Evolutionary conservation across 129 eudicot species (phyloP).

Genomic region (Pittosporum tobira): DNA sequence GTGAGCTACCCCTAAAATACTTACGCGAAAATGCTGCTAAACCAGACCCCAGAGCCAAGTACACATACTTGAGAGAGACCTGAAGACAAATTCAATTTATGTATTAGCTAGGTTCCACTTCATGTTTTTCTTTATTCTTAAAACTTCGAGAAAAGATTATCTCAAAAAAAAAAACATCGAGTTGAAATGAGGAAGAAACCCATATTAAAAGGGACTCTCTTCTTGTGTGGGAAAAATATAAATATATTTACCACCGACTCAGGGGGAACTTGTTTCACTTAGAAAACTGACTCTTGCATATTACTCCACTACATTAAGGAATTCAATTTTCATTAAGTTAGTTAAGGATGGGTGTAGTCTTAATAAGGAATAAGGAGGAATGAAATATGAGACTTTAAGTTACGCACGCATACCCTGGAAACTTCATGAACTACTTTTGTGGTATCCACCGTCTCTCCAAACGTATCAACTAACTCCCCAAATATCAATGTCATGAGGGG

Average conservation of each 20-base stretch:
- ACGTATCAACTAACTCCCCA: conserved; percentile 22
- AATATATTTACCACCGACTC: no score
- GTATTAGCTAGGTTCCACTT: background rate
- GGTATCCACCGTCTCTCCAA: conserved; percentile 19
- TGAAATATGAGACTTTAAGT: background rate
- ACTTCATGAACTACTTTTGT: conserved; percentile 18
- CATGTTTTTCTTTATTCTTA: background rate
- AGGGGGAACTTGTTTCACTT: background rate
- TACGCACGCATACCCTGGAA: conserved; percentile 19
- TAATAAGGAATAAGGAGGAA: background rate
- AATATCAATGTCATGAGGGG: conserved; percentile 25
- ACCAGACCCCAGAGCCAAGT: conserved; percentile 29
- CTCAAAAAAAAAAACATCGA: background rate
- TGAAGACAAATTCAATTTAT: conserved; percentile 5
- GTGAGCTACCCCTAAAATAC: conserved; percentile 13
- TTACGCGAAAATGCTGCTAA: conserved; percentile 28
- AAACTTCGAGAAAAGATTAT: background rate
- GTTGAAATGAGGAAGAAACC: background rate
- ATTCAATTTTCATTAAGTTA: background rate
- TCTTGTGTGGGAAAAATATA: no score
- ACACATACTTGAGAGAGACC: conserved; percentile 25
- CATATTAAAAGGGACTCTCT: background rate
- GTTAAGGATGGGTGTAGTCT: background rate
- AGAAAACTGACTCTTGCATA: background rate
- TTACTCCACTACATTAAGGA: no score